phyloP scores from a whole-genome alignment of 176 grass and related monocot genomes.

The Lolium rigidum region DNA sequence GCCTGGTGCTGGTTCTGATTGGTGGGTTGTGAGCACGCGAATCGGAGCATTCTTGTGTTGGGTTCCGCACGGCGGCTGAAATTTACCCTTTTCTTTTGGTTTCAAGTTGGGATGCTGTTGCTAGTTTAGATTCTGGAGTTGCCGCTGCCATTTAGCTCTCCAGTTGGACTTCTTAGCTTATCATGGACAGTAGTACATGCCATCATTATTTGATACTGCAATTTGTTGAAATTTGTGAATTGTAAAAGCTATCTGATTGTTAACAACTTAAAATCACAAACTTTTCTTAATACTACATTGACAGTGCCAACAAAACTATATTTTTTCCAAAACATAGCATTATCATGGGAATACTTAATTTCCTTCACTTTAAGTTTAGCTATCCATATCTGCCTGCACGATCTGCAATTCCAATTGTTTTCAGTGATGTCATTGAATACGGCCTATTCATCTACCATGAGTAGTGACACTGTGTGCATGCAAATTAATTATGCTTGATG shows the following conservation, averaged over 20 bases:
- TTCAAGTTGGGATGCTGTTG: too few species aligned
- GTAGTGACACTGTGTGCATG: constrained; percentile 1
- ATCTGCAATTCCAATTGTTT: neutral
- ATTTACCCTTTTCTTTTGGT: too few species aligned
- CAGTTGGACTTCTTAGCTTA: neutral
- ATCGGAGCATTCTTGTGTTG: too few species aligned
- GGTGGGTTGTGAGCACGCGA: neutral
- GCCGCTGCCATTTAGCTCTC: neutral
- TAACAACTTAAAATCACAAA: too few species aligned
- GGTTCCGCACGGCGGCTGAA: too few species aligned
- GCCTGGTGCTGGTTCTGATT: neutral
- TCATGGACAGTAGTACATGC: neutral
- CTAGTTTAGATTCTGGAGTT: neutral
- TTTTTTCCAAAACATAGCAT: too few species aligned
- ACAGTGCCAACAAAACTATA: too few species aligned
- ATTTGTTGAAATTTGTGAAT: neutral
- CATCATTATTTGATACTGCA: neutral
- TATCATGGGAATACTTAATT: too few species aligned
- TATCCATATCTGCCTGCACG: neutral
- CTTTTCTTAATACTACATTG: too few species aligned
- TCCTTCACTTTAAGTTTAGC: neutral
- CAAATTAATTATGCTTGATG: constrained; percentile 3
- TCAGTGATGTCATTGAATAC: constrained; percentile 19
- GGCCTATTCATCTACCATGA: constrained; percentile 36
- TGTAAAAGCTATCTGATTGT: too few species aligned